Evolutionary conservation across 306 rosid species (phyloP).

Genomic region (Lathyrus sativus): DNA sequence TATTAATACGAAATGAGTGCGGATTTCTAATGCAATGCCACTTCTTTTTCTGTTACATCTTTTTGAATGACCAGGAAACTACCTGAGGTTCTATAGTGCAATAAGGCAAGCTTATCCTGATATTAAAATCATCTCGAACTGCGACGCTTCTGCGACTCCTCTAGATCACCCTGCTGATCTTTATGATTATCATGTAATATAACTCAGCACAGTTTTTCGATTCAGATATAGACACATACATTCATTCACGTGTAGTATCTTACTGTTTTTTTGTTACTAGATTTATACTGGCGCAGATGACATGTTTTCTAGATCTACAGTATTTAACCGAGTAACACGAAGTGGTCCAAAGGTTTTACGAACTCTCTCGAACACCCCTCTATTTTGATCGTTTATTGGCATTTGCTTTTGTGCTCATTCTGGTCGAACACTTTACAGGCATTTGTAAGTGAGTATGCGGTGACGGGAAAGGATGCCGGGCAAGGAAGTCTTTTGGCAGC

Average conservation of each 20-base stretch:
- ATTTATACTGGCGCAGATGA: conserved; percentile 68
- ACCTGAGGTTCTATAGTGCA: conserved; percentile 65
- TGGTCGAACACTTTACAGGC: conserved; percentile 57
- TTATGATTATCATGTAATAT: conserved; percentile 87
- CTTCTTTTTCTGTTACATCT: conserved; percentile 22
- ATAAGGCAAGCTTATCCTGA: conserved; percentile 78
- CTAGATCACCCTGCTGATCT: conserved; percentile 91
- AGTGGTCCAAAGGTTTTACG: conserved; percentile 47
- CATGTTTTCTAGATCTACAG: conserved; percentile 62
- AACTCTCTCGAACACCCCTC: conserved; percentile 19
- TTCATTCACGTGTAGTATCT: neutral
- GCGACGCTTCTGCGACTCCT: conserved; percentile 68
- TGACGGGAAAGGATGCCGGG: conserved; percentile 71
- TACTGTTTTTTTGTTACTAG: conserved; percentile 45
- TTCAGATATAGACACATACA: conserved; percentile 2
- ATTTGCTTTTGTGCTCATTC: conserved; percentile 23
- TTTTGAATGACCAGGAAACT: conserved; percentile 69
- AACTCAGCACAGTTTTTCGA: conserved; percentile 20
- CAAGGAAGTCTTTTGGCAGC: conserved; percentile 87
- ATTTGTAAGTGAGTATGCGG: conserved; percentile 97
- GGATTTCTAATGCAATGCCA: conserved; percentile 1
- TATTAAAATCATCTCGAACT: conserved; percentile 81
- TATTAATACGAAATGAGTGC: conserved; percentile 8
- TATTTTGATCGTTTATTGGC: conserved; percentile 13
- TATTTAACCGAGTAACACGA: conserved; percentile 60